Conservation (phyloP, 2,329 filamentous ascomycete genomes). For the Colletotrichum australisinense region DNA sequence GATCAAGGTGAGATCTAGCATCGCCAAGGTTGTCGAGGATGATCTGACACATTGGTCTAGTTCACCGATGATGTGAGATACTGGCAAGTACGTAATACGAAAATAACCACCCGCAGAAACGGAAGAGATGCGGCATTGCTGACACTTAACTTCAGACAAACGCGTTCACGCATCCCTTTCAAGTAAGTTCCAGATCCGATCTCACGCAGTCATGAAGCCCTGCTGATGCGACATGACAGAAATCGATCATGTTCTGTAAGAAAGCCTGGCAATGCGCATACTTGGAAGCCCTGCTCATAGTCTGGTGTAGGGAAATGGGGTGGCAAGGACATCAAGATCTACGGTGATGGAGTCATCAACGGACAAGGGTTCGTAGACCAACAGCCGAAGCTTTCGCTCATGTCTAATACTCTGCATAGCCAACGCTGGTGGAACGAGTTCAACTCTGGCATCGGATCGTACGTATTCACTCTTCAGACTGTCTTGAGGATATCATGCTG, state of each 20-base stretch:
- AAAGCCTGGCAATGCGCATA: neutral
- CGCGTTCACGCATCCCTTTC: slow-evolving; percentile 54
- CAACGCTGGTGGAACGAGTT: slow-evolving; percentile 57
- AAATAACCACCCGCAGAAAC: too few species aligned
- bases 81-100: slow-evolving; percentile 45
- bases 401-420: slow-evolving; percentile 25
- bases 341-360: slow-evolving; percentile 67
- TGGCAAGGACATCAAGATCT: slow-evolving; percentile 70
- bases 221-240: slow-evolving; percentile 34
- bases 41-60: slow-evolving; percentile 14
- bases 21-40: neutral
- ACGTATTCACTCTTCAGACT: slow-evolving; percentile 4
- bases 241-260: slow-evolving; percentile 64
- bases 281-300: neutral
- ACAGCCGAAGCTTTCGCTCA: too few species aligned
- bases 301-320: slow-evolving; percentile 66
- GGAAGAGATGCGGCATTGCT: neutral
- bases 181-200: slow-evolving; percentile 30
- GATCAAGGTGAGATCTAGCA: slow-evolving; percentile 43
- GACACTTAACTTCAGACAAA: slow-evolving; percentile 42
- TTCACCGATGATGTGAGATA: slow-evolving; percentile 57
- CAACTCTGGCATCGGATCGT: slow-evolving; percentile 42
- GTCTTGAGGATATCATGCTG: neutral
- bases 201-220: neutral
- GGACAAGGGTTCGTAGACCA: slow-evolving; percentile 55